Conservation (phyloP, 2,329 filamentous ascomycete genomes). For the Fusarium keratoplasticum region DNA sequence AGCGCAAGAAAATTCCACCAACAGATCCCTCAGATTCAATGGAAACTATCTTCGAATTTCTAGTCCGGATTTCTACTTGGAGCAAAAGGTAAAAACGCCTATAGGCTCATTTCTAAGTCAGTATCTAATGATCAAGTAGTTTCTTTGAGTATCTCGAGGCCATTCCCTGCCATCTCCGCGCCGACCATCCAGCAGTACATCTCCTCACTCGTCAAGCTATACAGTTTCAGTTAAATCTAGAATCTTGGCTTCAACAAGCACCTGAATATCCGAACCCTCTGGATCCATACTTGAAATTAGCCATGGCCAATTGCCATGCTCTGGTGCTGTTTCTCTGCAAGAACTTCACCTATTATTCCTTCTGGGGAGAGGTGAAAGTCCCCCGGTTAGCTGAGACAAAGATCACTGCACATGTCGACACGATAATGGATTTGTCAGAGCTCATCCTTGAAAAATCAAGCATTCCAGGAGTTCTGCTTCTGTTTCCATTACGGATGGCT, state of each 20-base stretch:
- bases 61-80: conserved; percentile 33
- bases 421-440: neutral
- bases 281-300: conserved; percentile 14
- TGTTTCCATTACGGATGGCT: conserved; percentile 43
- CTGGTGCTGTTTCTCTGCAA: conserved; percentile 36
- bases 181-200: neutral
- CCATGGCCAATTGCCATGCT: conserved; percentile 25
- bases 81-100: conserved; percentile 22
- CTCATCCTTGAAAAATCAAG: conserved; percentile 9
- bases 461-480: conserved; percentile 30
- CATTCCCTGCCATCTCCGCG: neutral
- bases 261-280: rapidly evolving
- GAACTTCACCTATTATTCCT: conserved; percentile 41
- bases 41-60: conserved; percentile 7
- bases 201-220: conserved; percentile 17
- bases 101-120: rapidly evolving
- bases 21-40: neutral
- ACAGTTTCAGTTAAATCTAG: conserved; percentile 10
- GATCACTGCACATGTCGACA: neutral
- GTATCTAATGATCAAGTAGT: neutral
- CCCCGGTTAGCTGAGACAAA: conserved; percentile 14
- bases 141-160: conserved; percentile 36
- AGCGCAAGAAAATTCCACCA: rapidly evolving
- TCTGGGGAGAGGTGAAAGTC: conserved; percentile 21
- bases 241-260: neutral